Conservation (phyloP, 148 eudicot species). For the Rhododendron ferrugineum region DNA sequence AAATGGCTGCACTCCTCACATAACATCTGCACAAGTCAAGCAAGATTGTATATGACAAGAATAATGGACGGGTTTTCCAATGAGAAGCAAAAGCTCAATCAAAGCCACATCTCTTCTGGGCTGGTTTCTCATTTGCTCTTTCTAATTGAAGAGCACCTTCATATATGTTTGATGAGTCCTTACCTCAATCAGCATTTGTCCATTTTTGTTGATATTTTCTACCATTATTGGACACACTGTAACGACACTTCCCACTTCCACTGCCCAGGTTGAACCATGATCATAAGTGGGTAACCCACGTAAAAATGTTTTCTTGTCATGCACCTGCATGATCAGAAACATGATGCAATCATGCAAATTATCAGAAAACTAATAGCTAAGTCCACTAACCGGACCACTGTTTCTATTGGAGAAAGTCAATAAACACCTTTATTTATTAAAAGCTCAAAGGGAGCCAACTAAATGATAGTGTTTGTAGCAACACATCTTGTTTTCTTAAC, state of each 20-base stretch:
- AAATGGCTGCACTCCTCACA: conserved; percentile 62
- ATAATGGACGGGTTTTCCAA: neutral
- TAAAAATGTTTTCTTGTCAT: conserved; percentile 43
- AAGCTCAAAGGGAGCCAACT: neutral
- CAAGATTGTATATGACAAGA: neutral
- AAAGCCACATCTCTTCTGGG: neutral
- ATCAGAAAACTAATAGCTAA: neutral
- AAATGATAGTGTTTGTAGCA: neutral
- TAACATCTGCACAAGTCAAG: conserved; percentile 18
- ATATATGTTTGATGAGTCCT: neutral
- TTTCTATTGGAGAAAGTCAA: neutral
- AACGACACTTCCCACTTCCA: conserved; percentile 77
- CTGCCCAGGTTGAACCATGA: conserved; percentile 95
- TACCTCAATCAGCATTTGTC: conserved; percentile 82
- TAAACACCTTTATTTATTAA: neutral
- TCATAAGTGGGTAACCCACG: conserved; percentile 41
- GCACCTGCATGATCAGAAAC: conserved; percentile 38
- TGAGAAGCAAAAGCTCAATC: neutral
- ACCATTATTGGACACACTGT: conserved; percentile 70
- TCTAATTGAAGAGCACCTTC: neutral
- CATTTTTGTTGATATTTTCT: conserved; percentile 64
- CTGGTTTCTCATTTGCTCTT: neutral
- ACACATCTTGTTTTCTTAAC: neutral
- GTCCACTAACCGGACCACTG: neutral
- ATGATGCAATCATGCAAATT: conserved; percentile 6